Evolutionary conservation across 257 asterid genomes (phyloP), one percentile per base, ranked within the genome.

Genomic region (Schizonepeta tenuifolia): DNA sequence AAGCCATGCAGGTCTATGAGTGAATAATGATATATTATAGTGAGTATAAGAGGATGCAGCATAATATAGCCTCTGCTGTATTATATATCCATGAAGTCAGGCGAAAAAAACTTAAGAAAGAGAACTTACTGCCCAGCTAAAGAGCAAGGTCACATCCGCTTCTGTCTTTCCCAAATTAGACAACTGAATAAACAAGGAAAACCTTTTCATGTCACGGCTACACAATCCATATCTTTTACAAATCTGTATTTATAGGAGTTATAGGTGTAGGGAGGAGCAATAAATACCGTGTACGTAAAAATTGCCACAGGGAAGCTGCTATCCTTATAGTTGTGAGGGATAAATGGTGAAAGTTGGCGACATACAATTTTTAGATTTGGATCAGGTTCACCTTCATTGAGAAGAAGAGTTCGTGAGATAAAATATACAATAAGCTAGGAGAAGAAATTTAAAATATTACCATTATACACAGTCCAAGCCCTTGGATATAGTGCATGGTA

Each of bases 401-500:
- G 57, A 22, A 54, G 18, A 78, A 55, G 73, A 58, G 38, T 56
- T 5, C 60, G 66, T 69, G 49, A 81, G 76, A 76, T 72, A 56
- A 73, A 67, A 62, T 61, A 65, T 62, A 15, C 22, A 40, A 78
- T 46, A 58, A 69, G 9, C 55, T 41, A 50, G 72, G 56, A 74
- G 54, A 77, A 33, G 40, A 83, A 69, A 50, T n/a, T 50, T 44
- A 65, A 59, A 60, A 61, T 36, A 81, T 72, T 88, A 95, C 98
- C 97, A 71, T 92, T 91, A 68, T 92, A 92, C 33, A 88, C 95
- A 35, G 99, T 95, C 99, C 99, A 95, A n/a, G 99, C 85, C 83
- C 99, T 88, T 5, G 99, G 99, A 81, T 67, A 95, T 82, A 95
- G 74, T 55, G 94, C 99, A 92, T 95, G 98, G 86, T 92, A 95